Conservation (phyloP, 1,139 yeast genomes). For the Kodamaea sp. region DNA sequence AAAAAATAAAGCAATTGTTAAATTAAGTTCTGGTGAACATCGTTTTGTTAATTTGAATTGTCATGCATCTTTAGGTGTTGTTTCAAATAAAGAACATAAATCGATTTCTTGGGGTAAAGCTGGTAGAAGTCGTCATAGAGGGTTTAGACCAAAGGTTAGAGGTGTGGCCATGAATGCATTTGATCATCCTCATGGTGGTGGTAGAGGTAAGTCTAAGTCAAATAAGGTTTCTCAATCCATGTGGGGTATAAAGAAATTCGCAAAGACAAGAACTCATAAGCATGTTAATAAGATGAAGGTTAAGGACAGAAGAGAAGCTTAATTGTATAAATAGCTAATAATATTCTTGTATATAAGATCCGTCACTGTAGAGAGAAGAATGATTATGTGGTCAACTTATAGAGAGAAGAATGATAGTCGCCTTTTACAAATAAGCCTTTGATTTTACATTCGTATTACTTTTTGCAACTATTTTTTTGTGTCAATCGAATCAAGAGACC, state of each 20-base stretch:
- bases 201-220: constrained; percentile 98
- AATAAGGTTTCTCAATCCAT: constrained; percentile 91
- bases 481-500: too few relatives aligned
- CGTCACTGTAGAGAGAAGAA: too few relatives aligned
- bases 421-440: too few relatives aligned
- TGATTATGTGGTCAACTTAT: too few relatives aligned
- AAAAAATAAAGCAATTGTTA: constrained; percentile 67
- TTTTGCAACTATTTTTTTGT: too few relatives aligned
- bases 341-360: too few relatives aligned
- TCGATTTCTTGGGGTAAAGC: constrained; percentile 93
- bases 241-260: constrained; percentile 96
- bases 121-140: constrained; percentile 89
- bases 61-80: constrained; percentile 92
- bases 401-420: too few relatives aligned
- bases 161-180: constrained; percentile 50
- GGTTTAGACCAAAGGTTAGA: constrained; percentile 92
- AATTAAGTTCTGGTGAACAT: constrained; percentile 89
- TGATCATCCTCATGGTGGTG: constrained; percentile 66
- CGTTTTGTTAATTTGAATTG: constrained; percentile 83
- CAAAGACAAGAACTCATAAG: constrained; percentile 90
- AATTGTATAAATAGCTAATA: constrained; percentile 1
- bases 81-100: constrained; percentile 93
- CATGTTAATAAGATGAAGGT: constrained; percentile 79
- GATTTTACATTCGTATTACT: too few relatives aligned
- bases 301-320: constrained; percentile 56